Evolutionary conservation across 345 rosid species (phyloP).

Genomic region (Brassica napus): Da-Ae NC_063440.1:26955501-26956000

Average conservation of each 20-base stretch:
- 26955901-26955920: too few species aligned
- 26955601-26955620: background rate
- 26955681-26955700: slow-evolving; percentile 1
- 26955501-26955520: background rate
- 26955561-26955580: background rate
- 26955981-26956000: background rate
- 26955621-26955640: background rate
- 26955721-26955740: background rate
- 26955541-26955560: background rate
- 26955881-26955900: background rate
- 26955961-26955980: background rate
- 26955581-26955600: background rate
- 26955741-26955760: slow-evolving; percentile 2
- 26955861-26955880: background rate
- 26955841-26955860: background rate
- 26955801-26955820: background rate
- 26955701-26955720: background rate
- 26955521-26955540: background rate
- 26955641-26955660: background rate
- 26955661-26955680: background rate
- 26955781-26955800: background rate
- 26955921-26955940: too few species aligned
- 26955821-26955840: background rate
- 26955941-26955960: too few species aligned
- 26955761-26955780: background rate